Conservation (phyloP, 2,329 filamentous ascomycete species). For the Paracoccidioides lutzii region DNA sequence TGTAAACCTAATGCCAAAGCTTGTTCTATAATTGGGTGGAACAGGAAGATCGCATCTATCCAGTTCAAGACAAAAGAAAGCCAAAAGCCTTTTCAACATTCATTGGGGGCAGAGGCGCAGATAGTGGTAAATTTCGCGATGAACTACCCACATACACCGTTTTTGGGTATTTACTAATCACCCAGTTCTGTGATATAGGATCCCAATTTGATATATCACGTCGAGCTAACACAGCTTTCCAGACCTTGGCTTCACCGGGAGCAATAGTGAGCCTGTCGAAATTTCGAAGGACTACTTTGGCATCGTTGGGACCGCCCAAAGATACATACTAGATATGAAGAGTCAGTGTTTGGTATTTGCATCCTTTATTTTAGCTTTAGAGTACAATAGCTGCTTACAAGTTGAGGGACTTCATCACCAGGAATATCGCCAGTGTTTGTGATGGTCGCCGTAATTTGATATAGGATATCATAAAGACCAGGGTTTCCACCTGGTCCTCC, state of each 20-base stretch:
- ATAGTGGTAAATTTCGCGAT: conserved; percentile 44
- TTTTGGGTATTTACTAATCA: conserved; percentile 45
- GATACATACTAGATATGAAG: conserved; percentile 46
- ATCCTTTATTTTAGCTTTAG: background rate
- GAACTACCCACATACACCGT: conserved; percentile 48
- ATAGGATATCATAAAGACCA: conserved; percentile 39
- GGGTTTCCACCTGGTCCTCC: conserved; percentile 49
- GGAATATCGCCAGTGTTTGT: conserved; percentile 38
- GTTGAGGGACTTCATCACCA: conserved; percentile 42
- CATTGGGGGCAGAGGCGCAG: conserved; percentile 21
- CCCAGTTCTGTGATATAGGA: conserved; percentile 66
- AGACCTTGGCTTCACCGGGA: conserved; percentile 54
- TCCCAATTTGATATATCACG: conserved; percentile 88
- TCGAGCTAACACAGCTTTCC: conserved; percentile 57
- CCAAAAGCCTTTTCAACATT: background rate
- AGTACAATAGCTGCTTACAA: conserved; percentile 20
- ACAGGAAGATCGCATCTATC: background rate
- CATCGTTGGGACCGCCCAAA: conserved; percentile 65
- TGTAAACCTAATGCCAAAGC: background rate
- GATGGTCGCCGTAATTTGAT: conserved; percentile 37
- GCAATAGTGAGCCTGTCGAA: conserved; percentile 67
- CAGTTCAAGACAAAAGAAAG: background rate
- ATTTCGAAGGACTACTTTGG: conserved; percentile 53
- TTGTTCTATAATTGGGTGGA: background rate
- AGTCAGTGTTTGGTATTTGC: background rate